A percentile compares a stretch with the other conserved stretches of the same genome.
phyloP scores from a whole-genome alignment of 2,329 filamentous ascomycete genomes.

The Pyrenophora graminea region DNA sequence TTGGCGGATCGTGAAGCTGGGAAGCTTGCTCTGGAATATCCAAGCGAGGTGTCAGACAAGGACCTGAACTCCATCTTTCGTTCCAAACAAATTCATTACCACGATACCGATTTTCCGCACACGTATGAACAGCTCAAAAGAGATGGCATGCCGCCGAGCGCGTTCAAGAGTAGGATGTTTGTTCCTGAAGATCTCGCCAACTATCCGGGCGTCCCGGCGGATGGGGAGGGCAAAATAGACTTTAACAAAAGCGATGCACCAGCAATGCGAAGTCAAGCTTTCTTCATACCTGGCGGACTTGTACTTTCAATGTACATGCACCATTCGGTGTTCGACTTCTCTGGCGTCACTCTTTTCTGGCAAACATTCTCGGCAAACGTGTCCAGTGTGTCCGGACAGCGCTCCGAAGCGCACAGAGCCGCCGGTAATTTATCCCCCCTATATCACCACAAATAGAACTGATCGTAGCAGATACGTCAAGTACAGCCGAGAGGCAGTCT shows the following conservation, averaged over 20 bases:
- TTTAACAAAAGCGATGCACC: constrained; percentile 33
- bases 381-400: constrained; percentile 22
- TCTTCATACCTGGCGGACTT: constrained; percentile 43
- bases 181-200: constrained; percentile 36
- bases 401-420: constrained; percentile 12
- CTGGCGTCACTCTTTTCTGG: constrained; percentile 37
- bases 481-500: constrained; percentile 30
- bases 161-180: constrained; percentile 36
- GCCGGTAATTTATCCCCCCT: constrained; percentile 15
- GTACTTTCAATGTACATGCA: constrained; percentile 42
- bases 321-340: constrained; percentile 40
- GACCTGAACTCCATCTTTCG: constrained; percentile 24
- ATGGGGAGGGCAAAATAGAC: constrained; percentile 36
- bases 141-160: constrained; percentile 39
- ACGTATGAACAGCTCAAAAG: constrained; percentile 38
- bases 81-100: constrained; percentile 25
- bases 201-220: constrained; percentile 30
- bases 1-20: constrained; percentile 30
- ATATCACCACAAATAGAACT: constrained; percentile 10
- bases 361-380: constrained; percentile 31
- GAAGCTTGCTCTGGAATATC: constrained; percentile 34
- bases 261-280: constrained; percentile 38
- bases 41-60: constrained; percentile 24
- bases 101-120: constrained; percentile 24
- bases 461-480: constrained; percentile 21